Conservation (phyloP, 2,329 filamentous ascomycete species). For the Cladosporium sp. region DNA sequence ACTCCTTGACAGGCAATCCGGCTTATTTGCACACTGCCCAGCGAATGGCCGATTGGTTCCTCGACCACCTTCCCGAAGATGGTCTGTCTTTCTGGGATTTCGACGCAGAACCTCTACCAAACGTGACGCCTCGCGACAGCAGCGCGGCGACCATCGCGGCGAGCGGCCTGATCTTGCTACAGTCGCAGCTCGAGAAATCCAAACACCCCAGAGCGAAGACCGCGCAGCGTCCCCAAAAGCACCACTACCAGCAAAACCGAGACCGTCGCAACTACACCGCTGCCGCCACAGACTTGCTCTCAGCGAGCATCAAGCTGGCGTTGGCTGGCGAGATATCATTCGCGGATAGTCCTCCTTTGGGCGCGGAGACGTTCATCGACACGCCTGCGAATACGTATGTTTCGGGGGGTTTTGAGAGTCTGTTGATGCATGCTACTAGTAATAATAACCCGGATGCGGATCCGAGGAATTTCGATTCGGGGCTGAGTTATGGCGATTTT, state of each 20-base stretch:
- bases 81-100: conserved; percentile 18
- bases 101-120: conserved; percentile 12
- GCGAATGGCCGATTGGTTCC: conserved; percentile 16
- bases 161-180: conserved; percentile 16
- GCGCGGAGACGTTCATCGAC: conserved; percentile 13
- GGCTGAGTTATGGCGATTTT: conserved; percentile 18
- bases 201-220: background rate
- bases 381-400: conserved; percentile 15
- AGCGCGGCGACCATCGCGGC: conserved; percentile 17
- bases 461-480: conserved; percentile 15
- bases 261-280: conserved; percentile 9
- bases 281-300: conserved; percentile 12
- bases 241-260: background rate
- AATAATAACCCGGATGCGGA: conserved; percentile 18
- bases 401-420: conserved; percentile 16
- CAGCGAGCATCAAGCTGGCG: conserved; percentile 10
- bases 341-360: conserved; percentile 16
- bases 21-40: conserved; percentile 13
- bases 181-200: conserved; percentile 15
- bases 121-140: conserved; percentile 17
- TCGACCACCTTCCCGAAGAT: conserved; percentile 17
- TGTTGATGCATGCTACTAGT: conserved; percentile 18
- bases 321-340: conserved; percentile 17
- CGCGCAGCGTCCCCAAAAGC: too few relatives aligned
- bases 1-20: conserved; percentile 10